Conservation (phyloP, 768 basidiomycete species). For the Candolleomyces aberdarensis region DNA sequence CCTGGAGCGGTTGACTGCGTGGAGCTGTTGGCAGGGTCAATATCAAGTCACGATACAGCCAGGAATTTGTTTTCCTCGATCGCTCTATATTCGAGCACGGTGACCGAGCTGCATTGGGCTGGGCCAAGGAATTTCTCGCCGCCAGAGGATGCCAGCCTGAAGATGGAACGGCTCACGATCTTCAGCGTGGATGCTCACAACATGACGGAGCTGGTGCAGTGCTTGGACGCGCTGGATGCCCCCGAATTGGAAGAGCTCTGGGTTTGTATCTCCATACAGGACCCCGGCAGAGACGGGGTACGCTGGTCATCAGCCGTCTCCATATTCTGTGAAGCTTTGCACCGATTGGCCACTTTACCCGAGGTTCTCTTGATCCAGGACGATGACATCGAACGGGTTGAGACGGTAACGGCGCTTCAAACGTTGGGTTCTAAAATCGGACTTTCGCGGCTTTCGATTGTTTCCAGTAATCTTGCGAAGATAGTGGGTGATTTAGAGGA, state of each 20-base stretch:
- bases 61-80: background rate
- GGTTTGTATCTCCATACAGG: background rate
- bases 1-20: background rate
- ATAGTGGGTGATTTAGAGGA: background rate
- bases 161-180: background rate
- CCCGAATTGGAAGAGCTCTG: background rate
- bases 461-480: background rate
- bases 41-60: background rate
- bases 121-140: background rate
- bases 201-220: background rate
- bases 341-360: background rate
- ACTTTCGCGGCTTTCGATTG: background rate
- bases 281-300: background rate
- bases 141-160: background rate
- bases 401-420: background rate
- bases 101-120: constrained; percentile 1
- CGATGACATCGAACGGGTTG: background rate
- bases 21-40: background rate
- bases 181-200: background rate
- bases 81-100: background rate
- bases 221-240: background rate
- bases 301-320: background rate
- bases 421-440: background rate
- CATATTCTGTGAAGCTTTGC: background rate
- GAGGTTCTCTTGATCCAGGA: background rate